Evolutionary conservation across 2,329 filamentous ascomycete genomes (phyloP).

Genomic region (Pseudopithomyces maydicus): DNA sequence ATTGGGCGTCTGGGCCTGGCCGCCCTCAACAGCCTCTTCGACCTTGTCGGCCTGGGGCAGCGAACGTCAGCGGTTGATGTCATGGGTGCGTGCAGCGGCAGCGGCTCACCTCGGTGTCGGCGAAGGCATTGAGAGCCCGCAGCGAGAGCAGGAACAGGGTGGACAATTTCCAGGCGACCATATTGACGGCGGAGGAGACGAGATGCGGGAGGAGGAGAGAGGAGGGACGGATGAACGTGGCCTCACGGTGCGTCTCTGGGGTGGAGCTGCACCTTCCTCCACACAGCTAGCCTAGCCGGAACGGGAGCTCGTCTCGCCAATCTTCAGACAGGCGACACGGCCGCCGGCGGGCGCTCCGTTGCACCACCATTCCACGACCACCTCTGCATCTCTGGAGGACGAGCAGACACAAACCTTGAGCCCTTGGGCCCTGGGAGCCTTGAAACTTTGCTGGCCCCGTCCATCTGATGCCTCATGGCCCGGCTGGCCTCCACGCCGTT

Average conservation of each 20-base stretch:
- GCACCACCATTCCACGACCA: not conserved
- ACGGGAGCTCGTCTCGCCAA: not conserved
- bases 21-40: conserved; percentile 60
- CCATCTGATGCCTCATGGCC: not conserved
- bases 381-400: not conserved
- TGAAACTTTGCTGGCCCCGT: not conserved
- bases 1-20: conserved; percentile 65
- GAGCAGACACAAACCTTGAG: no score
- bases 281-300: not conserved
- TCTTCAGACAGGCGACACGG: not conserved
- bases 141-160: conserved; percentile 74
- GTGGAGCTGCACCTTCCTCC: not conserved
- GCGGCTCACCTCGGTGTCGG: conserved; percentile 63
- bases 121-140: conserved; percentile 68
- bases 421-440: no score
- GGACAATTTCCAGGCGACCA: conserved; percentile 76
- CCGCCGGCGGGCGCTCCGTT: not conserved
- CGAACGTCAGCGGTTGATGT: conserved; percentile 37
- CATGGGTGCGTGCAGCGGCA: conserved; percentile 33
- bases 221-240: conserved; percentile 20
- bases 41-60: conserved; percentile 32
- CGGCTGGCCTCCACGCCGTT: not conserved
- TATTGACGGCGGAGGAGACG: conserved; percentile 46
- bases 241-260: conserved; percentile 1
- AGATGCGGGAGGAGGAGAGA: conserved; percentile 11